Evolutionary conservation across 805 yeast species (phyloP), one percentile per base, ranked within the genome.

Genomic region (Starmera caribaea): DNA sequence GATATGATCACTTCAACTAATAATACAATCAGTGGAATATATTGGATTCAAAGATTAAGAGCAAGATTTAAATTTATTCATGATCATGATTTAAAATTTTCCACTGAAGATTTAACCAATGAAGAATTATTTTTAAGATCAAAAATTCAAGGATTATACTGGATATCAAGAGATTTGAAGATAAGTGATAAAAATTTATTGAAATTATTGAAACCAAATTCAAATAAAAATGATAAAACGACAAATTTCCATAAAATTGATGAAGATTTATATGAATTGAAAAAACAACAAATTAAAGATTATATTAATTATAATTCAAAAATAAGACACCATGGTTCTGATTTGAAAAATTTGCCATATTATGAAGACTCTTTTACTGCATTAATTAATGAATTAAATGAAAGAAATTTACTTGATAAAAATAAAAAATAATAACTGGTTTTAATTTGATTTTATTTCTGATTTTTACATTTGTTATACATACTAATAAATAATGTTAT

Each of bases 331-430:
- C 44, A 39, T 55, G 52, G 42, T 54, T 61, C 57, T 43, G 47
- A 12, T 21, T 21, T 21, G 26, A 48, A 57, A 26, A 51, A 62
- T 37, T 39, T 57, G 3, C 54, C 58, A 1, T 62, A 62, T 41
- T 59, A 57, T 1, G 44, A 53, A 12, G 58, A 62, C 34, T 57
- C 54, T 37, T 58, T 57, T 36, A 41, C 34, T 1, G 56, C 62
- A 3, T 38, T 65, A 31, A 56, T 53, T 34, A 37, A 47, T 3
- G 68, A 63, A 29, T 45, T 64, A n/a, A 39, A 39, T 12, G 44
- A 48, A 3, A 47, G 67, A 38, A 35, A 40, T 2, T 38, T 53
- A 27, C 39, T 46, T 8, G 24, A 37, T 3, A 6, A n/a, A n/a
- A n/a, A 30, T 16, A 15, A n/a, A 14, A n/a, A 15, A 15, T 8